A percentile compares a stretch with the other conserved stretches of the same genome.
These are phyloP conservation scores for Fusarium coicis DNA, from an alignment of 2,329 filamentous ascomycete genomes.

Conservation along the genomic window DNA sequence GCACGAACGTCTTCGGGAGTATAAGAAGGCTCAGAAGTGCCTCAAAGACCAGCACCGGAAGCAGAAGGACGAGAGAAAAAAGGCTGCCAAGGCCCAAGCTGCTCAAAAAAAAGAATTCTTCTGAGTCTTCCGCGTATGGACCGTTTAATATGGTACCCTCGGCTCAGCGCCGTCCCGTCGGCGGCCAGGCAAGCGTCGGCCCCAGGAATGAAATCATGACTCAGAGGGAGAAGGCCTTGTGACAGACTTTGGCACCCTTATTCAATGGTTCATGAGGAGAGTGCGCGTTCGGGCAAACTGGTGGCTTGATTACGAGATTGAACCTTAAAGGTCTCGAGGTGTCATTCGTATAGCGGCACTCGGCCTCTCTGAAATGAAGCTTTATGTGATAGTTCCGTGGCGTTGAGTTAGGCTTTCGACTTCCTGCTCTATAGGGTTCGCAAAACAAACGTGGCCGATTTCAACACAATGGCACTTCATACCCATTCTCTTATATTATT, in stretches of 20 bases:
- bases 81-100: background rate
- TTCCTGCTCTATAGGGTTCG: rapidly evolving
- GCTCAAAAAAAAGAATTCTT: background rate
- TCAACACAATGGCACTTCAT: background rate
- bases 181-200: no score
- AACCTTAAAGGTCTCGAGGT: no score
- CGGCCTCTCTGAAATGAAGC: background rate
- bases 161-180: no score
- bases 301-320: background rate
- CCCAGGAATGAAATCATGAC: rapidly evolving
- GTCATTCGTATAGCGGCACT: background rate
- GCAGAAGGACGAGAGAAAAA: background rate
- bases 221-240: background rate
- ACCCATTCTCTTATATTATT: background rate
- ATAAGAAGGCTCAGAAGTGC: rapidly evolving
- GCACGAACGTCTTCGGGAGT: background rate
- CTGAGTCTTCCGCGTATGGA: no score
- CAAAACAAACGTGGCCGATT: background rate
- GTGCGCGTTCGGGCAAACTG: rapidly evolving
- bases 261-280: background rate
- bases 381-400: background rate
- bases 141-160: no score
- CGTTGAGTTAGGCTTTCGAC: background rate
- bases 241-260: no score
- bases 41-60: background rate